Evolutionary conservation across 331 rosid species (phyloP), one percentile per base, ranked within the genome.

Genomic region (Malus hybrid): DNA sequence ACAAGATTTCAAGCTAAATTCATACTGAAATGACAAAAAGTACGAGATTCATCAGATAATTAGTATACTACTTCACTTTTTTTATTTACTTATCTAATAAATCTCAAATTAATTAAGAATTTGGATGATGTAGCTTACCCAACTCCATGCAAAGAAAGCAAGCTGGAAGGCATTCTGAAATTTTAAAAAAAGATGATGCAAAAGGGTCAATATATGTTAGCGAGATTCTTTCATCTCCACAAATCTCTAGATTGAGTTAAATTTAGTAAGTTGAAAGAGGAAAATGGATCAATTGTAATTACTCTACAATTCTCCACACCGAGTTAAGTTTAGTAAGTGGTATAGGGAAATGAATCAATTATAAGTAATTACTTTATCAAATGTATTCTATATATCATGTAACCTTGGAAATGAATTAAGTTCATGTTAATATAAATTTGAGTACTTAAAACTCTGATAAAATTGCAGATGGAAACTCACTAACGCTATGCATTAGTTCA

Each of bases 91-190:
- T 14, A 7, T 62, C 66, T 62, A 62, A 52, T 52, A 61, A 61
- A 18, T 30, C 46, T 64, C 26, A 64, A n/a, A 32, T 28, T 10
- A 52, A 52, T 52, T 24, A 32, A 42, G 34, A 24, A 12, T 15
- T 1, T 2, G 26, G 34, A 28, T 18, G 15, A 46, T 46, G 52
- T 22, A 71, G 19, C 92, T 83, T 84, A 92, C 99, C 83, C 86
- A 81, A 62, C 92, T 85, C 97, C 97, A 94, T 39, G 93, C 73
- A 68, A 94, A 80, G 85, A 90, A 94, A 55, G 99, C 97, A 32
- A 94, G 93, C 82, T 94, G 97, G 77, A 94, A 94, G 28, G 97
- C 92, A 69, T 94, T 94, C 89, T 92, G 97, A 77, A 76, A 55
- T 5, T 26, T 39, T 32, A 56, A 34, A 66, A 34, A 6, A 50